Percentiles rank a stretch among this genome's conserved stretches.
phyloP scores from a whole-genome alignment of 371 early-diverging fungal species.

The Mortierella sp. region DNA sequence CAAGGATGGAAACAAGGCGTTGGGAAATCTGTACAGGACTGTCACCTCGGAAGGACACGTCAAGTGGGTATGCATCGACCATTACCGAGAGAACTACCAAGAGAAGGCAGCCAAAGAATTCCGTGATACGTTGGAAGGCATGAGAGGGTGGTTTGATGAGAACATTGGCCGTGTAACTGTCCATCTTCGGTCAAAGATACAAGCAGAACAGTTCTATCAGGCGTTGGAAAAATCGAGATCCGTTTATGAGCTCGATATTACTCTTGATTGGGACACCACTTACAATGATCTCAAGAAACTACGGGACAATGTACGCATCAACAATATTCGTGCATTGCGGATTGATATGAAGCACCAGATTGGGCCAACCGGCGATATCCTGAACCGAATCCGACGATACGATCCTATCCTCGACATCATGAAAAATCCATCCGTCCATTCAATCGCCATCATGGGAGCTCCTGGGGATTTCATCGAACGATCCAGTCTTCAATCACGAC shows the following conservation, averaged over 20 bases:
- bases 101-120: not conserved
- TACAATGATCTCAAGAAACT: slow-evolving; percentile 10
- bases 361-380: not conserved
- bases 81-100: slow-evolving; percentile 11
- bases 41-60: slow-evolving; percentile 13
- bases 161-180: slow-evolving; percentile 8
- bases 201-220: slow-evolving; percentile 15
- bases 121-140: not conserved
- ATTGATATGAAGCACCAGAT: not conserved
- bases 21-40: slow-evolving; percentile 29
- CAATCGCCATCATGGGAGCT: no score
- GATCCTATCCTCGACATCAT: slow-evolving; percentile 22
- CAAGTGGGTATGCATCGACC: slow-evolving; percentile 34
- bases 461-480: no score
- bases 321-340: slow-evolving; percentile 6
- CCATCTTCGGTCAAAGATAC: slow-evolving; percentile 1
- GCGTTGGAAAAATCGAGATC: slow-evolving; percentile 9
- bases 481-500: no score
- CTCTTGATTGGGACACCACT: slow-evolving; percentile 6
- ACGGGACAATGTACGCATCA: slow-evolving; percentile 7
- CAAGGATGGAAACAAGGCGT: slow-evolving; percentile 2
- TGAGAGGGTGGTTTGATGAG: slow-evolving; percentile 17
- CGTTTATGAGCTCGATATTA: slow-evolving; percentile 15
- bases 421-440: slow-evolving; percentile 1
- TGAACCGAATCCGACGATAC: slow-evolving; percentile 2